Evolutionary conservation across 1,284 basidiomycete species (phyloP).

Genomic region (Malassezia equina): DNA sequence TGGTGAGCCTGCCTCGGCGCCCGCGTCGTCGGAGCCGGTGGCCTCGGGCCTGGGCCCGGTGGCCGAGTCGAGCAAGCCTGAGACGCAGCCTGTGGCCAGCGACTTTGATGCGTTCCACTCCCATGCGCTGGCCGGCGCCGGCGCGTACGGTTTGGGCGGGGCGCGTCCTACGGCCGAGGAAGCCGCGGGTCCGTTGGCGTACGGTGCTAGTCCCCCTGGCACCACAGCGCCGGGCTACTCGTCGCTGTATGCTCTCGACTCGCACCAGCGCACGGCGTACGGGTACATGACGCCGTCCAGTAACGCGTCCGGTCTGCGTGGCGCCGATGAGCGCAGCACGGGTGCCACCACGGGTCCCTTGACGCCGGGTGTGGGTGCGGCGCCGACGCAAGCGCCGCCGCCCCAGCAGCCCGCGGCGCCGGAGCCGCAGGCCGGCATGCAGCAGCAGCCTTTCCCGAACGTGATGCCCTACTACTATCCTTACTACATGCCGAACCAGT

Average conservation of each 20-base stretch:
- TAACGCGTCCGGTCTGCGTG: background rate
- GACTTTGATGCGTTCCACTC: constrained; percentile 14
- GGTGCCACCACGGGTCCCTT: background rate
- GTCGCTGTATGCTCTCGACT: constrained; percentile 31
- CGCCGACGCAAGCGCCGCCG: background rate
- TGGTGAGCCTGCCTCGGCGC: constrained; percentile 7
- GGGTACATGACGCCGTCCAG: background rate
- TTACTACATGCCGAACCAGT: constrained; percentile 48
- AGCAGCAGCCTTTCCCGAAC: constrained; percentile 42
- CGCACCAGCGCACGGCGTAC: constrained; percentile 12
- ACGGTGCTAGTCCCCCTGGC: background rate
- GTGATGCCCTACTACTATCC: constrained; percentile 48
- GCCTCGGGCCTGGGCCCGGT: background rate
- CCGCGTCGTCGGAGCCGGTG: background rate
- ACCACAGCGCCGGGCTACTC: constrained; percentile 20
- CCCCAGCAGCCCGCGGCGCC: constrained; percentile 5
- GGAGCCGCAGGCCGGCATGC: constrained; percentile 27
- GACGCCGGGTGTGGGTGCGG: background rate
- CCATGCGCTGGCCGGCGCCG: background rate
- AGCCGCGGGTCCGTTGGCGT: background rate
- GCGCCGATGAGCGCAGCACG: background rate
- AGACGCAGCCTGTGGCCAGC: background rate
- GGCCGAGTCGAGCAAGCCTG: background rate
- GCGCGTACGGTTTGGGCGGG: constrained; percentile 1
- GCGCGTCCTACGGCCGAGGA: constrained; percentile 1